Evolutionary conservation across 352 stramenopile species (phyloP), one percentile per base, ranked within the genome.

Genomic region (Phytophthora pseudosyringae): DNA sequence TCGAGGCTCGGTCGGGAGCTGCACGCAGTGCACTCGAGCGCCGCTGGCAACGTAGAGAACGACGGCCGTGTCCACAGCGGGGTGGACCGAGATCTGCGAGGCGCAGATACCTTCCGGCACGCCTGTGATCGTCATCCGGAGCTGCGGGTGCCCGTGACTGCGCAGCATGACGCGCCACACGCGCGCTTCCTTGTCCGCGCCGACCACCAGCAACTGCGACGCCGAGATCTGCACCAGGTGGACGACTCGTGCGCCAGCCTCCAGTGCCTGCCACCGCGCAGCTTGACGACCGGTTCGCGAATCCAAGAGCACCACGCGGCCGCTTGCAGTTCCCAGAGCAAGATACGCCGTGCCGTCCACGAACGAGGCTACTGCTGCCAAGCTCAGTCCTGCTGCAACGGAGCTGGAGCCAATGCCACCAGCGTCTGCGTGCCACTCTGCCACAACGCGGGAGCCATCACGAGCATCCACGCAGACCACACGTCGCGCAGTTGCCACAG

Each of bases 341-440:
- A 90, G 58, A 51, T 81, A 79, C 16, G 35, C 60, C 1, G 57
- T 58, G 0, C 51, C 39, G 3, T 78, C 59, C 13, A 81, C 57
- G 29, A 88, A 63, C 1, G 81, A 69, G 12, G 80, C 50, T 16
- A 83, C 60, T 0, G 73, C 59, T 18, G 80, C 69, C 39, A 89
- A 76, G 21, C 36, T 76, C 29, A 62, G 35, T 29, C 46, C 45
- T 13, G 61, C 35, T 26, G 54, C 28, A 35, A 55, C 26, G 13
- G 62, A 67, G 25, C 47, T 72, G 4, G 64, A 71, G 11, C 44
- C 47, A 12, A 73, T 66, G 0, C 69, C 63, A 16, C 40, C 45
- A 28, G 82, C 79, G 40, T 91, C 81, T 0, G 83, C 79, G 13
- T 76, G 63, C 82, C 82, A 93, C 38, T 93, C 82, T 1, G 84